Evolutionary conservation across 805 yeast genomes (phyloP).

Genomic region (Myxozyma geophila): DNA sequence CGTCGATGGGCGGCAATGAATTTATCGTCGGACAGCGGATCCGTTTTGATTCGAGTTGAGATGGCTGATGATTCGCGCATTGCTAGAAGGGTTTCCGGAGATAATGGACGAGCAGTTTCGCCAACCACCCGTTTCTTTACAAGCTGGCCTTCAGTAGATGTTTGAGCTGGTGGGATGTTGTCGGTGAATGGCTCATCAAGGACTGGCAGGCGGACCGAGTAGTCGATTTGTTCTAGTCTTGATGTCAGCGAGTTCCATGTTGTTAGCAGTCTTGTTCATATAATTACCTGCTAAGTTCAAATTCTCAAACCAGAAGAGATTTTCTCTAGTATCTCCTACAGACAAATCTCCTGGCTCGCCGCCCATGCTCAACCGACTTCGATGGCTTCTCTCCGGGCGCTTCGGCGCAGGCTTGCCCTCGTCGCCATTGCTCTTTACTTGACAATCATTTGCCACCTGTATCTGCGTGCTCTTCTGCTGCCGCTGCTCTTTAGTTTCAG

Average conservation of each 20-base stretch:
- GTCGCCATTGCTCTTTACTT: not conserved
- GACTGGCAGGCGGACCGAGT: slow-evolving; percentile 7
- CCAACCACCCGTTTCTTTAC: not conserved
- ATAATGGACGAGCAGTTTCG: not conserved
- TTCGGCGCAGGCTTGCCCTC: not conserved
- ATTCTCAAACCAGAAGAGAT: slow-evolving; percentile 27
- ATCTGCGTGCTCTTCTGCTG: too few species aligned
- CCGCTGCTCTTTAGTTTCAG: not conserved
- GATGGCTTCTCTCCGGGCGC: slow-evolving; percentile 9
- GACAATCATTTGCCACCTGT: not conserved
- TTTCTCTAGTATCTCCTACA: slow-evolving; percentile 1
- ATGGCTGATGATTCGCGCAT: slow-evolving; percentile 6
- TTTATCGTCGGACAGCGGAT: slow-evolving; percentile 25
- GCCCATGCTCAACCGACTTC: not conserved
- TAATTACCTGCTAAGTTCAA: slow-evolving; percentile 14
- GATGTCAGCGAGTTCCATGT: not conserved
- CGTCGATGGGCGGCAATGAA: slow-evolving; percentile 13
- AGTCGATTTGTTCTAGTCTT: slow-evolving; percentile 12
- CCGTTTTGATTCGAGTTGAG: slow-evolving; percentile 19
- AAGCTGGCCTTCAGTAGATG: not conserved
- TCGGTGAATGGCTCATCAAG: slow-evolving; percentile 7
- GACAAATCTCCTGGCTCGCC: not conserved
- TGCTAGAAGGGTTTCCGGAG: not conserved
- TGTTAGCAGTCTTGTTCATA: not conserved
- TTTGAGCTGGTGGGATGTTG: not conserved